A percentile compares a stretch with the other conserved stretches of the same genome.
Evolutionary conservation across 1,284 basidiomycete genomes (phyloP).

Genomic region (Inonotus hispidus): DNA sequence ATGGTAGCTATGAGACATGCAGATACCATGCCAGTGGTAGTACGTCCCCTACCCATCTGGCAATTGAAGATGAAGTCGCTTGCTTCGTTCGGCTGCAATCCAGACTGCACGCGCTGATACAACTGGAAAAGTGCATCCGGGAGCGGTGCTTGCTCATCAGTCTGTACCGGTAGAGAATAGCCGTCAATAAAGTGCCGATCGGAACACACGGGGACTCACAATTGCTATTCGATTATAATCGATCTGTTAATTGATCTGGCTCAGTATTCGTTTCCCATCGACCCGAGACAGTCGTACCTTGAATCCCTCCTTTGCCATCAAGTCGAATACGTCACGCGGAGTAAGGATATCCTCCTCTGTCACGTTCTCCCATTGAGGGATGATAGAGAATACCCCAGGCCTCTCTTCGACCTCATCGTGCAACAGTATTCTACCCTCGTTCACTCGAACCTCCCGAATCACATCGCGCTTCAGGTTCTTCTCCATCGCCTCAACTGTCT

Average conservation of each 20-base stretch:
- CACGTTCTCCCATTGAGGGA: conserved; percentile 87
- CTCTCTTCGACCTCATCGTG: conserved; percentile 96
- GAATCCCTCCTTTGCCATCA: conserved; percentile 73
- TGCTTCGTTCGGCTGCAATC: conserved; percentile 46
- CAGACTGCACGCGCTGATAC: conserved; percentile 64
- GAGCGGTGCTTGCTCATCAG: conserved; percentile 93
- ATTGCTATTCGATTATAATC: conserved; percentile 86
- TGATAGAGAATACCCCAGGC: conserved; percentile 84
- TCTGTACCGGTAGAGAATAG: conserved; percentile 42
- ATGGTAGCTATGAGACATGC: conserved; percentile 85
- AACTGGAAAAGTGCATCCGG: conserved; percentile 80
- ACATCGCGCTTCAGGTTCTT: conserved; percentile 86
- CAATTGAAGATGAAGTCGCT: conserved; percentile 87
- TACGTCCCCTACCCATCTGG: conserved; percentile 78
- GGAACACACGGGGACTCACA: conserved; percentile 40
- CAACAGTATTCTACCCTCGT: conserved; percentile 80
- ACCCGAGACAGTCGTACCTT: conserved; percentile 39
- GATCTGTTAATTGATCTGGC: conserved; percentile 44
- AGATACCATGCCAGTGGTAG: conserved; percentile 92
- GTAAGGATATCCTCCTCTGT: conserved; percentile 88
- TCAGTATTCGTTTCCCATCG: not conserved
- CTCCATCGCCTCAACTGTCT: conserved; percentile 94
- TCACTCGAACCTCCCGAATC: conserved; percentile 68
- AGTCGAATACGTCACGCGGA: conserved; percentile 79
- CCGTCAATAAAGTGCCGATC: not conserved